Percentiles rank a stretch among this genome's conserved stretches.
Conservation (phyloP, 768 basidiomycete genomes). For the Suillus subalutaceus region DNA sequence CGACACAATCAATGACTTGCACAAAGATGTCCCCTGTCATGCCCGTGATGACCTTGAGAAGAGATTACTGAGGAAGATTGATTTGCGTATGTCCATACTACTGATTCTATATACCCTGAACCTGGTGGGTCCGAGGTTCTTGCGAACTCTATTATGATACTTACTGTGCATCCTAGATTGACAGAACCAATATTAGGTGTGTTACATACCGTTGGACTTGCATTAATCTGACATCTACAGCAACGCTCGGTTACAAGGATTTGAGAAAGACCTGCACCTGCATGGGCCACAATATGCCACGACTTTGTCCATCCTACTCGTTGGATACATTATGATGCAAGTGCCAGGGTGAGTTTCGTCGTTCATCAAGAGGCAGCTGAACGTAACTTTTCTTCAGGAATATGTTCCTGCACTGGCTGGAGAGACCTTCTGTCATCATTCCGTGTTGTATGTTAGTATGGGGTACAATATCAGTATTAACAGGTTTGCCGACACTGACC, state of each 20-base stretch:
- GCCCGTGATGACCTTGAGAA: background rate
- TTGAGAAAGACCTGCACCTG: conserved; percentile 27
- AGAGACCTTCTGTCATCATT: conserved; percentile 30
- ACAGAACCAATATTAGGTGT: background rate
- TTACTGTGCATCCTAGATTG: background rate
- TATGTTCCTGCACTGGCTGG: conserved; percentile 34
- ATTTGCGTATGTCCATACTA: background rate
- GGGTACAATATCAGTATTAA: conserved; percentile 41
- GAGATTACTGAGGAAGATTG: background rate
- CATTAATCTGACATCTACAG: background rate
- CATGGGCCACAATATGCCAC: conserved; percentile 26
- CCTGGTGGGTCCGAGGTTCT: background rate
- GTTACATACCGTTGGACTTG: background rate
- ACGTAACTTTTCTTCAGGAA: conserved; percentile 20
- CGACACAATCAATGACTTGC: background rate
- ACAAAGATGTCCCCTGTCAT: background rate
- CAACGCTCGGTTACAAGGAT: conserved; percentile 25
- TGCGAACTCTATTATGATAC: background rate
- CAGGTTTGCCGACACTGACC: conserved; percentile 29
- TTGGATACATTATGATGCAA: conserved; percentile 31
- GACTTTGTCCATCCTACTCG: conserved; percentile 25
- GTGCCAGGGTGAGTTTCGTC: conserved; percentile 16
- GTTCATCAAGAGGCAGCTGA: background rate
- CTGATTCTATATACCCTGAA: background rate
- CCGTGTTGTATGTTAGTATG: conserved; percentile 33